Base-by-base conservation (phyloP, 164 flowering plant species). In the Cinnamomum chago region DNA sequence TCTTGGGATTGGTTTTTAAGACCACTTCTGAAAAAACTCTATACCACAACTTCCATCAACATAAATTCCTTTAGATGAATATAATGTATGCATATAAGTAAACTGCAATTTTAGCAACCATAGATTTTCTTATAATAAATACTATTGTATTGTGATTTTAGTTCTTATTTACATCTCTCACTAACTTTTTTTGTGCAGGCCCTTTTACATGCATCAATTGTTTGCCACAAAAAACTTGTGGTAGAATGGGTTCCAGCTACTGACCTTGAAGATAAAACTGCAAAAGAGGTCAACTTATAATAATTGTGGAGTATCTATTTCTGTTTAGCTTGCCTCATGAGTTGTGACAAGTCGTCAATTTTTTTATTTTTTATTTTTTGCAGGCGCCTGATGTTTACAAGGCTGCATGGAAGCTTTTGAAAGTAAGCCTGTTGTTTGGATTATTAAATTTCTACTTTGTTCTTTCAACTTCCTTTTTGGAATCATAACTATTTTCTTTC, bases 171-270 rank as follows among this genome's bases (percentile, higher is more conserved):
- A 40, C 10, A 9, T 40, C 47, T 40, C 10, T 40, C 47, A 1
- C 47, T 40, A 40, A 24, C 10, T 17, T 22, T 2, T 15, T 71
- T 23, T 67, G 55, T 85, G 73, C 85, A 94, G 98, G 98, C 98
- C 79, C 93, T 94, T 78, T 76, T 91, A 84, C 97, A 94, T 86
- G 99, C 99, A 62, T 88, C 98, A 77, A 90, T 92, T 82, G 91
- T 86, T 28, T 87, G 90, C 79, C 84, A 68, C 58, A 80, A 83
- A 78, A 94, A 91, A 79, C 88, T 94, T 64, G 67, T 88, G 69
- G 83, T 94, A 7, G 89, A 91, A 30, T 94, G 97, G 96, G 88
- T 94, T 82, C 77, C 96, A 40, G 89, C 98, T 14, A 77, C 86
- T 78, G 97, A 94, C 78, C 98, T 94, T 73, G 97, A 94, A 86